These are phyloP conservation scores for Fusarium penzigii DNA, from an alignment of 2,329 filamentous ascomycete species.

Conservation along the genomic window DNA sequence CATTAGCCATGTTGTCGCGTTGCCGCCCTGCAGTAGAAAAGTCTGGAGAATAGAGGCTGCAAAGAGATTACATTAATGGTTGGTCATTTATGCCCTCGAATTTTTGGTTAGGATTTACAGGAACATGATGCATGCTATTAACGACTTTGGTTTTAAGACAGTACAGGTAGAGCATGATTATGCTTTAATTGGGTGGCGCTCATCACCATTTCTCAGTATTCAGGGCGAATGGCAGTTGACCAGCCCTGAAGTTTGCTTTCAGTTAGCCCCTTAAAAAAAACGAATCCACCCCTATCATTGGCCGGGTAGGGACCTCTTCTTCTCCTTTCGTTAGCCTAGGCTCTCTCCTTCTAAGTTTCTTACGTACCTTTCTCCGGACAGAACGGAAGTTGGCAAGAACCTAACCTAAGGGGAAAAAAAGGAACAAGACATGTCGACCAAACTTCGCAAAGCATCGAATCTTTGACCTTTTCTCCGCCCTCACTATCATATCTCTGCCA, in stretches of 20 bases:
- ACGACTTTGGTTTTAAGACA: not conserved
- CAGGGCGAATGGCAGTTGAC: not conserved
- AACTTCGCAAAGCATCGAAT: conserved; percentile 17
- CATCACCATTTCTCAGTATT: not conserved
- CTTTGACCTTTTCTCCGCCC: conserved; percentile 12
- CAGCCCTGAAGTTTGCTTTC: not conserved
- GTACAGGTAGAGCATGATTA: not conserved
- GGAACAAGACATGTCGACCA: conserved; percentile 19
- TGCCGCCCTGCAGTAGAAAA: too few species aligned
- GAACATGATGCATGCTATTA: not conserved
- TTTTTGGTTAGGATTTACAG: not conserved
- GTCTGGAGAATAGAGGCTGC: too few species aligned
- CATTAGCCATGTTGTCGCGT: too few species aligned
- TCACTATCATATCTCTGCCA: conserved; percentile 5
- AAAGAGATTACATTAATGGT: too few species aligned
- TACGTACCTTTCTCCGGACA: not conserved
- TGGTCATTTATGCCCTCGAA: too few species aligned
- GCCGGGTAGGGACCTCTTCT: not conserved
- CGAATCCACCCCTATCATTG: not conserved
- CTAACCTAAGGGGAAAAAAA: conserved; percentile 8
- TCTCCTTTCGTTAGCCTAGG: too few species aligned
- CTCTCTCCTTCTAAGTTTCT: too few species aligned
- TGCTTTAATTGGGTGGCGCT: not conserved
- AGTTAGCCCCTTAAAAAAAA: conserved; percentile 22
- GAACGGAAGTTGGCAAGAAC: conserved; percentile 16